Base-by-base conservation (phyloP, 805 yeast genomes). In the Suhomyces emberorum region DNA sequence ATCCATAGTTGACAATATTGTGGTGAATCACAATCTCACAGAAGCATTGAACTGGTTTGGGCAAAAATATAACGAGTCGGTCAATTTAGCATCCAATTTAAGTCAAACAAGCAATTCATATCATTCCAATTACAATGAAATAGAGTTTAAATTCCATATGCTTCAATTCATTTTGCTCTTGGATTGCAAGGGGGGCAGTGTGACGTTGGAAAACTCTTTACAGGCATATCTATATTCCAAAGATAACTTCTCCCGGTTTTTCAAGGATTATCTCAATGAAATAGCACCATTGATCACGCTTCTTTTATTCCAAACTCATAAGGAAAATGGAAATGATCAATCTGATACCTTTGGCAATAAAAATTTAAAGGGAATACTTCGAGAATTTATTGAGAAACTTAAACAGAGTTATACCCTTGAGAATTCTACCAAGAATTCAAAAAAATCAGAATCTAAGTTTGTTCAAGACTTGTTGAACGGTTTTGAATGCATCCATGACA, bases 71-170 rank as follows among this genome's bases (percentile, higher is more conserved):
- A 51, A 51, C 30, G 49, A 42, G 10, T 32, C 33, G 16, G 27
- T 37, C 10, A 40, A 32, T n/a, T 21, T 22, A 3, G 15, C 37
- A 11, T n/a, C 24, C 6, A 31, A 30, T 10, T 10, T 30, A 11
- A 32, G 38, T 18, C 28, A 7, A 14, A 21, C 18, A 9, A 9
- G 30, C 15, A 21, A 16, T 20, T 12, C 30, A 11, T 26, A 16
- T 9, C 36, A 15, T 30, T 39, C 34, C 15, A 34, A 33, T 30
- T 41, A 36, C 35, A 39, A 49, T 14, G 54, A 51, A 35, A 52
- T 61, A n/a, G 67, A 62, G 47, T 62, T 68, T 51, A 65, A 65
- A 43, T 61, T 66, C 42, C 70, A 65, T 46, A 52, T 64, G 50
- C 54, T 67, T 11, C 69, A 67, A 42, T 65, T 59, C 35, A 51